Percentiles rank a stretch among this genome's conserved stretches.
phyloP scores from a whole-genome alignment of 495 filamentous ascomycete genomes.

The Letharia lupina region DNA sequence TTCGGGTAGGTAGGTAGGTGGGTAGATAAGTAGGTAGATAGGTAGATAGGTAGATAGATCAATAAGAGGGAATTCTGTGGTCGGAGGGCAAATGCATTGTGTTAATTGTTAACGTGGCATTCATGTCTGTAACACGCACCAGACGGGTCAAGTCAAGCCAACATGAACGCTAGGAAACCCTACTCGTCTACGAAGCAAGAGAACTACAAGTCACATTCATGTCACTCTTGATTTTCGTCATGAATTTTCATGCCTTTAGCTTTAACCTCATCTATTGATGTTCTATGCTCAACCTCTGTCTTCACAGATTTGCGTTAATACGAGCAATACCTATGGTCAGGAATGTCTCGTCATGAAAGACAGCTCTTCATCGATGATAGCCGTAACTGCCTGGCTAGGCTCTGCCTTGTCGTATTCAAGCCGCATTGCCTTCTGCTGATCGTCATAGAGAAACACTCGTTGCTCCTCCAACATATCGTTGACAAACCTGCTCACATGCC shows the following conservation, averaged over 20 bases:
- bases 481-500: too few species aligned
- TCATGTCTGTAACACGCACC: not conserved
- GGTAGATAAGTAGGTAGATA: too few species aligned
- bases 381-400: not conserved
- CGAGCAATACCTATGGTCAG: not conserved
- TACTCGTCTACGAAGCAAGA: too few species aligned
- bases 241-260: not conserved
- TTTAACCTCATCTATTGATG: not conserved
- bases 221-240: too few species aligned
- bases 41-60: not conserved
- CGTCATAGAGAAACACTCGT: not conserved
- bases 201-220: too few species aligned
- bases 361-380: conserved; percentile 6
- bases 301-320: too few species aligned
- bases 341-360: not conserved
- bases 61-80: not conserved
- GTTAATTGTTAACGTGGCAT: not conserved
- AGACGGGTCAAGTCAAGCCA: not conserved
- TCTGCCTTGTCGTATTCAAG: not conserved
- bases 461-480: too few species aligned
- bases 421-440: not conserved
- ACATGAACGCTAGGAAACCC: too few species aligned
- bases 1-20: too few species aligned
- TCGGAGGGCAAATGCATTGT: not conserved
- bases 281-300: too few species aligned